Evolutionary conservation across 768 basidiomycete genomes (phyloP).

Genomic region (Kondoa malvinella): DNA sequence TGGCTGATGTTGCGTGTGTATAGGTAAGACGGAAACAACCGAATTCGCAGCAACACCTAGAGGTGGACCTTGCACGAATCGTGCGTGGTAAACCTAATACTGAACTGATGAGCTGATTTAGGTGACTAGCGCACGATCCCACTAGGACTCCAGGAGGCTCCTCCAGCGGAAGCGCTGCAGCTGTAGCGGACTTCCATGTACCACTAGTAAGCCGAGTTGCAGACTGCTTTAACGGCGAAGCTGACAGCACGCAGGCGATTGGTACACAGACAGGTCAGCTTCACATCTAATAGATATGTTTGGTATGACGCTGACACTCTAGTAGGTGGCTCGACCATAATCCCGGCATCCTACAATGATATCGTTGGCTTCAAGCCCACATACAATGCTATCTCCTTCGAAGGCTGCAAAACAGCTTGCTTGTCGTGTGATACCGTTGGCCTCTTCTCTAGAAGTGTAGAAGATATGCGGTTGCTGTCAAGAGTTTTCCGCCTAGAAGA

Average conservation of each 20-base stretch:
- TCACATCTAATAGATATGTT: too few species aligned
- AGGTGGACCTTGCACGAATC: constrained; percentile 19
- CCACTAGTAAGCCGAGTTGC: too few species aligned
- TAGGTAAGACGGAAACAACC: constrained; percentile 26
- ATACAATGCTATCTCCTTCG: constrained; percentile 28
- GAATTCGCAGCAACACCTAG: constrained; percentile 28
- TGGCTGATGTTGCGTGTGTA: background rate
- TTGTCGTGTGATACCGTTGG: constrained; percentile 22
- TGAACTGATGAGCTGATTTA: too few species aligned
- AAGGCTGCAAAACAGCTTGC: constrained; percentile 27
- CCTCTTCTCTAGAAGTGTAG: constrained; percentile 27
- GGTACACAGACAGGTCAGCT: too few species aligned
- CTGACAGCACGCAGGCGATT: too few species aligned
- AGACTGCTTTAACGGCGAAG: too few species aligned
- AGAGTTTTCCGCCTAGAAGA: constrained; percentile 24
- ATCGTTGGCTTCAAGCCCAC: constrained; percentile 31
- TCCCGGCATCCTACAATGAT: constrained; percentile 30
- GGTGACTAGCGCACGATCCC: constrained; percentile 28
- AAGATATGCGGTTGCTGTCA: constrained; percentile 28
- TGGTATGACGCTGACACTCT: constrained; percentile 22
- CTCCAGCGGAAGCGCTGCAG: constrained; percentile 30
- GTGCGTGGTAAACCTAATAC: too few species aligned
- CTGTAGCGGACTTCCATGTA: constrained; percentile 29
- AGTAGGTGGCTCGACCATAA: constrained; percentile 26
- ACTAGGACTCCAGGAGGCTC: constrained; percentile 29